Base-by-base conservation (phyloP, 2,329 filamentous ascomycete genomes). In the Diaporthe vaccinii region DNA sequence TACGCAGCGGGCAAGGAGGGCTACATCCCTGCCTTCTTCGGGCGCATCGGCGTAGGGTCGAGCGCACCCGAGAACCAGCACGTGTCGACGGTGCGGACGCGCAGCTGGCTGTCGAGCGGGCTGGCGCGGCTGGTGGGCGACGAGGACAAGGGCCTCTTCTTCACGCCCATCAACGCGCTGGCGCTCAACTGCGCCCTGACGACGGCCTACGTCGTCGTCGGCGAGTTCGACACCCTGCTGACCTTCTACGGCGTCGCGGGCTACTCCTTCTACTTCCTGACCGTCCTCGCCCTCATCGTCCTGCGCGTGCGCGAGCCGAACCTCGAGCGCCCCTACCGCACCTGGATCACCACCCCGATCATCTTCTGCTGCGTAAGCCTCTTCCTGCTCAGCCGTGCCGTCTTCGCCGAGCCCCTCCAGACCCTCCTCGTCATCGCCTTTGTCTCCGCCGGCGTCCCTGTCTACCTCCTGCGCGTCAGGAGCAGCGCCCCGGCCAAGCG, bases 191-290 rank as follows among this genome's bases (percentile, higher is more conserved):
- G 90, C 55, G 78, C 86, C 4, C 85, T 99, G 31, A 98, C 95
- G 0, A 85, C 90, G 4, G 86, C 89, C 1, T 99, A 98, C 85
- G 92, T 98, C 77, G 81, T 94, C 2, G 92, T 98, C 7, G 97
- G 97, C 84, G 95, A 98, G 83, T 98, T 99, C 82, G 89, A 92
- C 71, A 98, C 96, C 0, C 90, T 99, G 2, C 90, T 98, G 74
- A 98, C 97, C 0, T 99, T 99, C 83, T 98, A 98, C 85, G 97
- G 97, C 74, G 97, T 99, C 17, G 97, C 97, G 0, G 96, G 96
- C 20, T 99, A 99, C 83, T 95, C 95, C 0, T 99, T 99, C 82
- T 99, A 99, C 86, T 99, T 99, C 84, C 86, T 98, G 74, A 97
- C 96, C 0, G 97, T 99, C 0, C 90, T 99, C 0, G 97, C 97